Percentiles rank a stretch among this genome's conserved stretches.
Evolutionary conservation across 2,329 filamentous ascomycete species (phyloP).

Genomic region (Neofusicoccum sp.): DNA sequence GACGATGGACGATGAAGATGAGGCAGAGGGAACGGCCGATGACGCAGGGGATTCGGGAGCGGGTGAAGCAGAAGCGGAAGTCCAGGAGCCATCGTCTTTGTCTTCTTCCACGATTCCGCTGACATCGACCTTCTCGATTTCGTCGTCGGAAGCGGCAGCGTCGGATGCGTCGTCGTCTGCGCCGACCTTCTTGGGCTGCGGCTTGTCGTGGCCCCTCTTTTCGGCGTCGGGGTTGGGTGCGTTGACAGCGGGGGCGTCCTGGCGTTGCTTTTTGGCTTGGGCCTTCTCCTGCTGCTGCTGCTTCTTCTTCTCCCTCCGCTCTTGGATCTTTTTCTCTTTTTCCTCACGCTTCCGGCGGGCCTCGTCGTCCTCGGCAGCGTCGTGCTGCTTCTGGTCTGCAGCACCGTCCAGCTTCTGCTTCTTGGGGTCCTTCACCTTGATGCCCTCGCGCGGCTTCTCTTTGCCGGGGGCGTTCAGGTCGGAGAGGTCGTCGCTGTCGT

Average conservation of each 20-base stretch:
- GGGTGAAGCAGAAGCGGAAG: conserved; percentile 39
- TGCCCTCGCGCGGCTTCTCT: conserved; percentile 42
- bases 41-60: conserved; percentile 43
- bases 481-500: conserved; percentile 40
- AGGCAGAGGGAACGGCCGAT: conserved; percentile 45
- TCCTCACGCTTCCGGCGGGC: conserved; percentile 47
- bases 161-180: conserved; percentile 33
- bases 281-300: conserved; percentile 32
- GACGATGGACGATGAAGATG: conserved; percentile 50
- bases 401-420: conserved; percentile 44
- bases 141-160: conserved; percentile 30
- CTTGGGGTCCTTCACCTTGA: conserved; percentile 42
- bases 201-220: conserved; percentile 29
- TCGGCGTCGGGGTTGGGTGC: conserved; percentile 27
- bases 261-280: conserved; percentile 36
- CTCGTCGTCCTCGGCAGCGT: conserved; percentile 32
- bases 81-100: conserved; percentile 32
- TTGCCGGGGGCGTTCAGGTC: conserved; percentile 38
- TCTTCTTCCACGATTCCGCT: conserved; percentile 37
- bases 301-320: conserved; percentile 43
- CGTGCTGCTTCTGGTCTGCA: conserved; percentile 25
- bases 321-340: conserved; percentile 49
- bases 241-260: conserved; percentile 17
- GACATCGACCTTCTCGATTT: conserved; percentile 39
- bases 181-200: conserved; percentile 29